phyloP scores from a whole-genome alignment of 805 yeast genomes.

The Alloascoidea hylecoeti region DNA sequence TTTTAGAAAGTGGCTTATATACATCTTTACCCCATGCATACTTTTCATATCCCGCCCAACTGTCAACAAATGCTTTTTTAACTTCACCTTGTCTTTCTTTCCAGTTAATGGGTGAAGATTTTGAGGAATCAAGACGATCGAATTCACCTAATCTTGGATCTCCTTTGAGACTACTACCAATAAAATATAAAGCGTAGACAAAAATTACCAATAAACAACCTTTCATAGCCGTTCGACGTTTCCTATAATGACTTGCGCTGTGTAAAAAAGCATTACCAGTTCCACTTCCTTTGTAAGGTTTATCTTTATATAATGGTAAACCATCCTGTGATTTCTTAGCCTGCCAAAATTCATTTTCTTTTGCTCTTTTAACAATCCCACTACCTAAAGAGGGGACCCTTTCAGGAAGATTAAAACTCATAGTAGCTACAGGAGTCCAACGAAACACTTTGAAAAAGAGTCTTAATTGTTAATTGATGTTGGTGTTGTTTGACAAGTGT shows the following conservation, averaged over 20 bases:
- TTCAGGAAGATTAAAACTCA: neutral
- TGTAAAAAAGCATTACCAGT: neutral
- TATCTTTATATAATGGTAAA: conserved; percentile 29
- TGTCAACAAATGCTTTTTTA: conserved; percentile 20
- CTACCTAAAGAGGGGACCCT: neutral
- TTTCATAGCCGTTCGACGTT: conserved; percentile 5
- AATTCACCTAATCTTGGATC: neutral
- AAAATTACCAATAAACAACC: conserved; percentile 18
- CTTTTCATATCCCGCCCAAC: conserved; percentile 29
- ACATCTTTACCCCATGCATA: conserved; percentile 33
- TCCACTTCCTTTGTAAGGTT: conserved; percentile 10
- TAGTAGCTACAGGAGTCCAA: no score
- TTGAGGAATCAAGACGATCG: neutral
- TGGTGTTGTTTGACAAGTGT: no score
- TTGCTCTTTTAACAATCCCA: neutral
- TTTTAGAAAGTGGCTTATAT: conserved; percentile 22
- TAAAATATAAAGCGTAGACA: conserved; percentile 1
- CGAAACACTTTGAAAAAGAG: no score
- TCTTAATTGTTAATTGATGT: no score
- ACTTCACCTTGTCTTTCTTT: conserved; percentile 17
- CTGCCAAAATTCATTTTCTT: neutral
- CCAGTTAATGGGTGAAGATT: conserved; percentile 2
- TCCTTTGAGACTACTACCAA: neutral
- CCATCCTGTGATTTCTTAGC: conserved; percentile 4
- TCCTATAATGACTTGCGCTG: conserved; percentile 6